Conservation (phyloP, 2,329 filamentous ascomycete genomes). For the Lojkania enalia region DNA sequence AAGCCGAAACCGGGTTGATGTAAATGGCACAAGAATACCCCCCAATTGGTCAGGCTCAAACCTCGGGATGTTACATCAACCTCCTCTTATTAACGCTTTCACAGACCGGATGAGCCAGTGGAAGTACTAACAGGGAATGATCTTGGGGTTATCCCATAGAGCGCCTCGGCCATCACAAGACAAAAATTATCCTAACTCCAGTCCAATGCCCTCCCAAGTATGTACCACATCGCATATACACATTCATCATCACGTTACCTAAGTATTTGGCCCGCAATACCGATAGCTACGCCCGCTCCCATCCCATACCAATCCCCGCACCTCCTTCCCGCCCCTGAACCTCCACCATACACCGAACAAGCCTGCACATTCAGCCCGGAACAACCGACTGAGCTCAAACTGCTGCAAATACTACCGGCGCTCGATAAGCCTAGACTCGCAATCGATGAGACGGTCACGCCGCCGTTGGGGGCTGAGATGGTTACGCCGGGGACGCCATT, state of each 20-base stretch:
- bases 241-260: constrained; percentile 13
- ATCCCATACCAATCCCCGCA: constrained; percentile 47
- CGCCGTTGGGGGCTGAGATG: constrained; percentile 53
- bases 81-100: too few relatives aligned
- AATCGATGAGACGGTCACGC: constrained; percentile 54
- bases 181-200: constrained; percentile 6
- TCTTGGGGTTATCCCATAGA: too few relatives aligned
- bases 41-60: too few relatives aligned
- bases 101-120: too few relatives aligned
- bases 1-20: too few relatives aligned
- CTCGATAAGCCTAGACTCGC: constrained; percentile 32
- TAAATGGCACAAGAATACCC: too few relatives aligned
- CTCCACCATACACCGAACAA: constrained; percentile 46
- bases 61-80: too few relatives aligned
- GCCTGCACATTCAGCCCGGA: constrained; percentile 53
- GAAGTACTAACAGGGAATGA: too few relatives aligned
- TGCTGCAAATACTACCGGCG: constrained; percentile 38
- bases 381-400: constrained; percentile 51
- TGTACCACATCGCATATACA: constrained; percentile 7
- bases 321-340: constrained; percentile 24
- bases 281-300: constrained; percentile 48
- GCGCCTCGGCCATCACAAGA: too few relatives aligned
- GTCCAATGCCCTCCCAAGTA: constrained; percentile 5
- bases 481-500: constrained; percentile 57
- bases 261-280: constrained; percentile 47